A percentile compares a stretch with the other conserved stretches of the same genome.
phyloP scores from a whole-genome alignment of 1,284 basidiomycete genomes.

The Ganoderma resinaceum region DNA sequence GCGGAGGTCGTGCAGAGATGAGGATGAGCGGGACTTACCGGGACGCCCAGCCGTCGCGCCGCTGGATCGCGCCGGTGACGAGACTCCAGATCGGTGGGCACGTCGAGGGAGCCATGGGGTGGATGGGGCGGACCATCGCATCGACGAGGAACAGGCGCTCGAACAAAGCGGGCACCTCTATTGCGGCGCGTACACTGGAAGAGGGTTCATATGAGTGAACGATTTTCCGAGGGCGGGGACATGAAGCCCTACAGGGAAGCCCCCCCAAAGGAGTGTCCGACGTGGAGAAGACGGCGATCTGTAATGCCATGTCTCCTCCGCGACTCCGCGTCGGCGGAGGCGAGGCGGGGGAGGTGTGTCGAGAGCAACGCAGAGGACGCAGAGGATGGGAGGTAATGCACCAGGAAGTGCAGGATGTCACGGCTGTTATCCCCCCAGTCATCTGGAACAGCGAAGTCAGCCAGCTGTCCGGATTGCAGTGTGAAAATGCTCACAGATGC shows the following conservation, averaged over 20 bases:
- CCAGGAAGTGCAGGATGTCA: constrained; percentile 57
- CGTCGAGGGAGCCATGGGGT: constrained; percentile 28
- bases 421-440: constrained; percentile 59
- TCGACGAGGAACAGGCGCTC: constrained; percentile 81
- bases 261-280: constrained; percentile 88
- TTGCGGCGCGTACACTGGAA: constrained; percentile 62
- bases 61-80: constrained; percentile 58
- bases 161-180: constrained; percentile 73
- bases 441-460: constrained; percentile 37
- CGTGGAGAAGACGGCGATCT: constrained; percentile 59
- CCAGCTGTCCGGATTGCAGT: neutral
- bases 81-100: constrained; percentile 30
- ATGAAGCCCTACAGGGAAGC: constrained; percentile 62
- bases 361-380: constrained; percentile 45
- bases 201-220: neutral
- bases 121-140: constrained; percentile 65
- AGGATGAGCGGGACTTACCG: constrained; percentile 44
- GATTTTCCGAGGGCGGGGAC: neutral
- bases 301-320: constrained; percentile 54
- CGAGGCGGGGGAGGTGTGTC: constrained; percentile 55
- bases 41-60: constrained; percentile 71
- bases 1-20: constrained; percentile 13
- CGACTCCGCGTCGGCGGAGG: constrained; percentile 46
- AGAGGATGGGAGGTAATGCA: constrained; percentile 47
- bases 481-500: constrained; percentile 46